Conservation (phyloP, 345 rosid species). For the Angophora floribunda region DNA sequence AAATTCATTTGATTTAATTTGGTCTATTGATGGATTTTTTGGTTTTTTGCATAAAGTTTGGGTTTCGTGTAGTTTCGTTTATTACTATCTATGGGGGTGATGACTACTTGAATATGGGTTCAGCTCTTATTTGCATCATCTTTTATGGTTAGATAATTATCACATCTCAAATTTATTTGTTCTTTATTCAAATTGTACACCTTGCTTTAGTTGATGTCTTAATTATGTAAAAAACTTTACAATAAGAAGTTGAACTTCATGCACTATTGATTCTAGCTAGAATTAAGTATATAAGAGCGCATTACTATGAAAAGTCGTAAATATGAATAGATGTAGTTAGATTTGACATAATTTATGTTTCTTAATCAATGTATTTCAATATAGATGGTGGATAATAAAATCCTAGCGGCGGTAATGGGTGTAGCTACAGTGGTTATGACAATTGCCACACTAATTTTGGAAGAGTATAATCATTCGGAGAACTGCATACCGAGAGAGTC, state of each 20-base stretch:
- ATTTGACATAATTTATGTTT: too few species aligned
- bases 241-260: not conserved
- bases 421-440: fast-evolving
- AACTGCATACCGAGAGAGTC: not conserved
- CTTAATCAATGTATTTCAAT: not conserved
- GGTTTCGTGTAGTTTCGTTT: not conserved
- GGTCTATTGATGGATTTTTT: not conserved
- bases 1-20: not conserved
- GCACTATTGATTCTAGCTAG: too few species aligned
- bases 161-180: not conserved
- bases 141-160: not conserved
- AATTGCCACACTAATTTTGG: not conserved
- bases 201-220: not conserved
- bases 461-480: not conserved
- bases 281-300: too few species aligned
- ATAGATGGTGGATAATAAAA: not conserved
- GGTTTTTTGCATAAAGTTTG: not conserved
- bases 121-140: not conserved
- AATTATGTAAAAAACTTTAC: not conserved
- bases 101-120: not conserved
- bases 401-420: fast-evolving
- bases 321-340: too few species aligned
- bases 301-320: too few species aligned
- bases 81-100: not conserved
- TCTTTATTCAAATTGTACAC: not conserved